phyloP scores from a whole-genome alignment of 1,284 basidiomycete species.

The Ganoderma resinaceum region DNA sequence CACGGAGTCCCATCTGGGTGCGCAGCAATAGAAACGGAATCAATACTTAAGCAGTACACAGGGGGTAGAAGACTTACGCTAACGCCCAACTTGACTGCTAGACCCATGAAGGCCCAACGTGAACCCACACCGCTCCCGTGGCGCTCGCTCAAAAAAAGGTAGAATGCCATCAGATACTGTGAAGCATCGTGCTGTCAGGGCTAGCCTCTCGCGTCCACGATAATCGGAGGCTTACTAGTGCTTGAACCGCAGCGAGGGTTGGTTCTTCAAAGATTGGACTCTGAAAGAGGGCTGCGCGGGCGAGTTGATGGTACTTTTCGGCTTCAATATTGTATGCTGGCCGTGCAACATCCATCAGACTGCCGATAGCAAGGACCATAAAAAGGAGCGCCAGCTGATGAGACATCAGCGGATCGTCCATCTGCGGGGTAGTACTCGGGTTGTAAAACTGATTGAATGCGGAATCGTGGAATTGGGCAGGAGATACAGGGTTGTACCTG shows the following conservation, averaged over 20 bases:
- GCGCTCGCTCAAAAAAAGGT: constrained; percentile 76
- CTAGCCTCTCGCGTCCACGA: not conserved
- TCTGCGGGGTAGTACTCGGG: constrained; percentile 49
- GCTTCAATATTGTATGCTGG: constrained; percentile 77
- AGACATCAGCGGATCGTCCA: constrained; percentile 64
- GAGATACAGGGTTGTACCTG: constrained; percentile 78
- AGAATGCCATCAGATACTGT: constrained; percentile 81
- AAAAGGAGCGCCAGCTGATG: constrained; percentile 77
- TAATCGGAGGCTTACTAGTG: constrained; percentile 55
- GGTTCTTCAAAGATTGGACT: constrained; percentile 77
- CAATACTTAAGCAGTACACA: not conserved
- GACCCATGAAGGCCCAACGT: constrained; percentile 81
- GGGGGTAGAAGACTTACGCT: constrained; percentile 58
- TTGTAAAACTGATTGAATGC: constrained; percentile 70
- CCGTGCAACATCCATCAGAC: constrained; percentile 69
- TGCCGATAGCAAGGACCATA: constrained; percentile 78
- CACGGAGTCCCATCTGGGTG: constrained; percentile 75
- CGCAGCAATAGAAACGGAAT: constrained; percentile 11
- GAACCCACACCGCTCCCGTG: constrained; percentile 75
- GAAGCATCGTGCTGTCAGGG: constrained; percentile 1
- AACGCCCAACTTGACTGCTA: constrained; percentile 79
- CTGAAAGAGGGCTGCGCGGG: constrained; percentile 75
- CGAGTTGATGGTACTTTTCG: constrained; percentile 80
- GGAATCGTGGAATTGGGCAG: constrained; percentile 70
- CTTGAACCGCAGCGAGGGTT: constrained; percentile 74